Percentiles rank a stretch among this genome's conserved stretches.
Conservation (phyloP, 768 basidiomycete genomes). For the Mycena kentingensis region DNA sequence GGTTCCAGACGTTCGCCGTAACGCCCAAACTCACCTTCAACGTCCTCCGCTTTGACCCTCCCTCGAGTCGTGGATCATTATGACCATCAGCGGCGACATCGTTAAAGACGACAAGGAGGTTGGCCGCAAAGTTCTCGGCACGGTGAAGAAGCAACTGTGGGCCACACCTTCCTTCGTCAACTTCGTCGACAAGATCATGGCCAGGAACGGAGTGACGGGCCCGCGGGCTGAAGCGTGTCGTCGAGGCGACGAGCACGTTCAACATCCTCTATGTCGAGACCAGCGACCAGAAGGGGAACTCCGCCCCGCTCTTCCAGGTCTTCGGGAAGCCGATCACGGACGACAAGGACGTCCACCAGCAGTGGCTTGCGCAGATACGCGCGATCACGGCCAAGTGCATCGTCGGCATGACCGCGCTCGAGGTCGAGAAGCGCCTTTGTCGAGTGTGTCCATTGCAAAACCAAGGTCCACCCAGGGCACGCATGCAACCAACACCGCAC, state of each 20-base stretch:
- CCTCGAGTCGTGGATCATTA: background rate
- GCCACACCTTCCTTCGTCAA: background rate
- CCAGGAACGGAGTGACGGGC: background rate
- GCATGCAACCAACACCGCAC: no score
- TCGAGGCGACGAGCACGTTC: background rate
- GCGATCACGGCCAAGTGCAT: no score
- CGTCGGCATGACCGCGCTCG: no score
- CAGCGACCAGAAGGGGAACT: background rate
- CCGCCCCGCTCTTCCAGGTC: background rate
- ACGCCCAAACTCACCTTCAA: background rate
- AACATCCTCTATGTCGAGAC: background rate
- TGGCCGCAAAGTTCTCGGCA: background rate
- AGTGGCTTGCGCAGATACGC: no score
- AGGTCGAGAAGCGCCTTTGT: no score
- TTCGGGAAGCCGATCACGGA: no score
- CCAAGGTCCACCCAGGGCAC: no score
- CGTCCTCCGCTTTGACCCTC: background rate
- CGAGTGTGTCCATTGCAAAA: no score
- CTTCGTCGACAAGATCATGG: background rate
- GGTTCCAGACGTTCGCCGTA: background rate
- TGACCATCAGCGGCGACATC: background rate
- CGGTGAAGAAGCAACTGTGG: background rate
- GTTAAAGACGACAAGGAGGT: background rate
- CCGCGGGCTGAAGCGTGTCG: background rate
- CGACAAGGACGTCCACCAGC: no score